Conservation (phyloP, 2,329 filamentous ascomycete genomes). For the Ilyonectria mors-panacis region DNA sequence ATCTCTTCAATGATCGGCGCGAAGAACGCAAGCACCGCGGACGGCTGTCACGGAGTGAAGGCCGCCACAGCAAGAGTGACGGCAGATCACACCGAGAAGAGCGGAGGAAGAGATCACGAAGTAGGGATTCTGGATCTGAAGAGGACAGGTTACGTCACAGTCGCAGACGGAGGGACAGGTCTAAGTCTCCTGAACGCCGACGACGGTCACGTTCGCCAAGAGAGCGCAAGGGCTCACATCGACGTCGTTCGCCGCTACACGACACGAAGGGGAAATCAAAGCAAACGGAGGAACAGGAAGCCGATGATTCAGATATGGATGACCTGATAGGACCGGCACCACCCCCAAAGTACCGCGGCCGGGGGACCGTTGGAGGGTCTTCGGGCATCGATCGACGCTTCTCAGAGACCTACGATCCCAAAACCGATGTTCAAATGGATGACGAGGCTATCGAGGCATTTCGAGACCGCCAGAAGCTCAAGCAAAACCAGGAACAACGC, state of each 20-base stretch:
- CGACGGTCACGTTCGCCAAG: conserved; percentile 53
- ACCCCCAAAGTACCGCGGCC: conserved; percentile 71
- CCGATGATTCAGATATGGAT: conserved; percentile 75
- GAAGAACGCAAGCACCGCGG: conserved; percentile 42
- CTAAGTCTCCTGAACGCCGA: conserved; percentile 46
- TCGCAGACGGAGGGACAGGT: conserved; percentile 42
- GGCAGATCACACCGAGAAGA: conserved; percentile 38
- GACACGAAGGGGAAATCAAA: conserved; percentile 35
- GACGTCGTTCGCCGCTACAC: conserved; percentile 50
- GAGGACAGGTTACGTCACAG: conserved; percentile 34
- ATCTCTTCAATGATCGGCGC: conserved; percentile 41
- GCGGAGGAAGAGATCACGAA: conserved; percentile 36
- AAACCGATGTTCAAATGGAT: conserved; percentile 68
- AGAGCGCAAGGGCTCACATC: conserved; percentile 50
- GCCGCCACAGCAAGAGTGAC: conserved; percentile 34
- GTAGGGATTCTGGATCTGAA: conserved; percentile 31
- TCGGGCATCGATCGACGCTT: conserved; percentile 88
- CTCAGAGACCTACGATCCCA: conserved; percentile 73
- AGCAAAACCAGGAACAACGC: conserved; percentile 80
- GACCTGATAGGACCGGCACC: conserved; percentile 83
- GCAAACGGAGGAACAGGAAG: conserved; percentile 20
- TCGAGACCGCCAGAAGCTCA: conserved; percentile 85
- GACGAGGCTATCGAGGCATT: conserved; percentile 81
- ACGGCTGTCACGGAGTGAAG: conserved; percentile 44
- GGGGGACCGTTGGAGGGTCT: conserved; percentile 73